Evolutionary conservation across 2,329 filamentous ascomycete species (phyloP), one percentile per base, ranked within the genome.

Genomic region (Alternaria infectoria): DNA sequence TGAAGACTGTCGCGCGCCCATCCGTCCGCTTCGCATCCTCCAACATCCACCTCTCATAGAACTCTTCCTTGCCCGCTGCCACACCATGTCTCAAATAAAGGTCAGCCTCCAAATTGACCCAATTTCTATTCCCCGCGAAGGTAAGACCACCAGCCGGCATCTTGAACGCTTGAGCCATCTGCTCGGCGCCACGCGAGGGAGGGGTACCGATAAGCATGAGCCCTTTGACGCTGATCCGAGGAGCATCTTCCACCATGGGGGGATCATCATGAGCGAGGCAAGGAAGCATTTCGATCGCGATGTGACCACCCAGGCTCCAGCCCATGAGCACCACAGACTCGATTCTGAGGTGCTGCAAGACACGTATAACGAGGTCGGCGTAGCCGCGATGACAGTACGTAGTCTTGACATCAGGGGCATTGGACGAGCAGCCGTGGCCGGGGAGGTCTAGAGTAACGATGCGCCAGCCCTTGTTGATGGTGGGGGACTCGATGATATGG

Each of bases 231-330:
- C 59, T 23, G 15, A 69, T 64, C 32, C 26, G 23, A 17, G 36
- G 36, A 0, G 19, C 12, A 17, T 15, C 32, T 12, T n/a, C 46
- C 15, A 40, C 36, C 36, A 40, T 40, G 36, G 36, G 36, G 11
- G 36, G 36, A 40, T 40, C 36, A 0, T 40, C 36, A 40, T 40
- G 36, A 6, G 19, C 15, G 21, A 74, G 63, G 4, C 74, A 54
- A 1, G 62, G 57, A 2, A 77, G 52, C 71, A 79, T 73, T 45
- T 79, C 74, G 15, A 79, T 75, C 3, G 66, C 77, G 4, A 74
- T 65, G 49, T 78, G 74, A 3, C 77, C 76, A 45, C 78, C 78
- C 5, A 80, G 66, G 54, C 66, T 71, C 75, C 77, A 79, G 9
- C 78, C 78, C 5, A 79, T 23, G 1, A 77, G 66, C 2, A 77